Base-by-base conservation (phyloP, 441 rosid species). In the Pelargonium cotyledonis region DNA sequence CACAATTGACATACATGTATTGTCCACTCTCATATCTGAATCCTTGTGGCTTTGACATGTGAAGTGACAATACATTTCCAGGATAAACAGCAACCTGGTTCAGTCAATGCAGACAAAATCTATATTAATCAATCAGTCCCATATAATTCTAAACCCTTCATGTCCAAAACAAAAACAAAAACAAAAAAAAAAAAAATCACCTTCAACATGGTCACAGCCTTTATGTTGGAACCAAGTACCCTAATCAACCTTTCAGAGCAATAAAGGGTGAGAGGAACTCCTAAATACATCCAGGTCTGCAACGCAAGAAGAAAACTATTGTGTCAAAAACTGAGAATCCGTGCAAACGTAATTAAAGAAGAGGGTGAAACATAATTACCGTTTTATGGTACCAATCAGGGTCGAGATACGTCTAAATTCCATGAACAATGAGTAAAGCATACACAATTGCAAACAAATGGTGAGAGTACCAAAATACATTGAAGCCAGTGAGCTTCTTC, bases 201-300 rank as follows among this genome's bases (percentile, higher is more conserved):
- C 94, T 90, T 89, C 68, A 85, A 82, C 46, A 94, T 83, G 80
- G 80, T 84, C 23, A 88, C 98, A 19, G 91, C 81, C 80, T 87
- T 77, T 81, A 87, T 82, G 77, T 93, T 84, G 66, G 97, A 94
- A 76, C 98, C 78, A n/a, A 87, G 82, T 31, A 93, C 89, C 66
- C 97, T 85, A 49, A 80, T 74, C 75, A 84, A 70, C 75, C 97
- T 85, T 78, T 89, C 98, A 26, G 84, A 72, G 8, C 79, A 87
- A 73, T 94, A 94, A 1, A 94, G 83, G 14, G 71, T 62, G 43
- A 88, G 72, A 0, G 98, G 96, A 68, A 91, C 88, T 0, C 94
- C 89, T 6, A 94, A 76, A 68, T 94, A 94, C 96, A 94, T 94
- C 98, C 98, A 94, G 57, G 96, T 88, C 98, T 90, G 84, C 9